These are phyloP conservation scores for Rubroboletus pulcherrimus DNA, from an alignment of 768 basidiomycete species.

Conservation along the genomic window DNA sequence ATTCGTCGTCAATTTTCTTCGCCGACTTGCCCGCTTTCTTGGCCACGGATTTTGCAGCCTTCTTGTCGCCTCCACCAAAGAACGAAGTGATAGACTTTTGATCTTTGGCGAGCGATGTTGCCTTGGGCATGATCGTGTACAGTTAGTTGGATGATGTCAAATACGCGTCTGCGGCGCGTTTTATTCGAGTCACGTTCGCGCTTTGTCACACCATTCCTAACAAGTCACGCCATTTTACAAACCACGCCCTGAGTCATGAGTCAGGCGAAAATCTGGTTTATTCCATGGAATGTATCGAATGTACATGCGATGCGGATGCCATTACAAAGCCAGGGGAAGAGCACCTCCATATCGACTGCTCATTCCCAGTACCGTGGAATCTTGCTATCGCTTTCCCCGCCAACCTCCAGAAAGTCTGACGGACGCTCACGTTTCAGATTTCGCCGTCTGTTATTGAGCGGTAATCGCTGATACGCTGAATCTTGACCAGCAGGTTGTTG, in stretches of 20 bases:
- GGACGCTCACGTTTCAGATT: constrained; percentile 79
- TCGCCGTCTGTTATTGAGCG: constrained; percentile 75
- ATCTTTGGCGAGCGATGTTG: constrained; percentile 38
- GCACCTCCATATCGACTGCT: neutral
- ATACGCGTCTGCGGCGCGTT: constrained; percentile 12
- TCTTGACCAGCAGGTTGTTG: constrained; percentile 70
- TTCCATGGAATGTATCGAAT: constrained; percentile 8
- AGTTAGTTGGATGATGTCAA: neutral
- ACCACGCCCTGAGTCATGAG: neutral
- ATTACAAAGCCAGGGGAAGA: constrained; percentile 6
- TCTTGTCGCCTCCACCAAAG: constrained; percentile 40
- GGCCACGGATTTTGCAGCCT: constrained; percentile 16
- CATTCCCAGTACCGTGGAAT: constrained; percentile 77
- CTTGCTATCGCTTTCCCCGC: constrained; percentile 60
- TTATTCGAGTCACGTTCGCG: constrained; percentile 27
- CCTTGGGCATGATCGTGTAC: constrained; percentile 46
- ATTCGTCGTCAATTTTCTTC: constrained; percentile 31
- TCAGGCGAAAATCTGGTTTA: constrained; percentile 2
- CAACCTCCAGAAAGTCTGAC: constrained; percentile 78
- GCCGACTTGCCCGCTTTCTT: constrained; percentile 31
- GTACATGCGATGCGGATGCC: constrained; percentile 11
- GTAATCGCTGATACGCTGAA: constrained; percentile 83
- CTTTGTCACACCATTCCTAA: constrained; percentile 13
- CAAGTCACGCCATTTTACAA: constrained; percentile 17
- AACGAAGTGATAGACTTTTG: constrained; percentile 57